These are phyloP conservation scores for Paraleonurus japonicus DNA, from an alignment of 257 asterid genomes.

Conservation along the genomic window DNA sequence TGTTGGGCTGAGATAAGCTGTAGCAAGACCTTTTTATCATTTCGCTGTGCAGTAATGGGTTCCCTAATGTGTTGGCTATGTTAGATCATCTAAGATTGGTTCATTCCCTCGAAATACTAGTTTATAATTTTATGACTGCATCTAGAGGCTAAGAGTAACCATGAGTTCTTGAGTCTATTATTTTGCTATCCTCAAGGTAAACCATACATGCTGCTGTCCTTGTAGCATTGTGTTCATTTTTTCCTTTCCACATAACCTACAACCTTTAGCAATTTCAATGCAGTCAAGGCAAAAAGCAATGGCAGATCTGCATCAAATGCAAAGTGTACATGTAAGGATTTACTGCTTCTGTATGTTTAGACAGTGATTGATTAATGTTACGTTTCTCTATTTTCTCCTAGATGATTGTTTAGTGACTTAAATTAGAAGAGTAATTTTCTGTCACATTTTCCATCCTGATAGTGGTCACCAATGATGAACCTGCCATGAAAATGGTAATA, in stretches of 20 bases:
- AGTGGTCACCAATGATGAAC: slow-evolving; percentile 1
- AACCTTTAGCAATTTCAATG: slow-evolving; percentile 31
- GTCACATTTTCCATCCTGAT: background rate
- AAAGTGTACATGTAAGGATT: slow-evolving; percentile 69
- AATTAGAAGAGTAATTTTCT: background rate
- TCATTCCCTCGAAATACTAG: background rate
- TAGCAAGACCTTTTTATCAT: background rate
- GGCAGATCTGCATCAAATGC: slow-evolving; percentile 92
- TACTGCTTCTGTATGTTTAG: slow-evolving; percentile 18
- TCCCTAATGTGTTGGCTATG: background rate
- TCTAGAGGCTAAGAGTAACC: background rate
- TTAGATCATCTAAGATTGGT: background rate
- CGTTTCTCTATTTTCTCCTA: background rate
- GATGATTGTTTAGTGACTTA: slow-evolving; percentile 1
- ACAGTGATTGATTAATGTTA: slow-evolving; percentile 1
- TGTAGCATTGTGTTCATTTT: background rate
- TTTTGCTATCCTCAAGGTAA: background rate
- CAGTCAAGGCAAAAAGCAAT: slow-evolving; percentile 98
- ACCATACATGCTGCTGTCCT: slow-evolving; percentile 4
- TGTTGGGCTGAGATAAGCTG: background rate
- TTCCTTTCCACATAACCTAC: slow-evolving; percentile 17
- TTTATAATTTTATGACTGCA: background rate
- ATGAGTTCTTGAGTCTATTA: slow-evolving; percentile 12
- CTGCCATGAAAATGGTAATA: slow-evolving; percentile 2
- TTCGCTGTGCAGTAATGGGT: background rate